Conservation (phyloP, 1,139 yeast species). For the Yamadazyma mexicana region DNA sequence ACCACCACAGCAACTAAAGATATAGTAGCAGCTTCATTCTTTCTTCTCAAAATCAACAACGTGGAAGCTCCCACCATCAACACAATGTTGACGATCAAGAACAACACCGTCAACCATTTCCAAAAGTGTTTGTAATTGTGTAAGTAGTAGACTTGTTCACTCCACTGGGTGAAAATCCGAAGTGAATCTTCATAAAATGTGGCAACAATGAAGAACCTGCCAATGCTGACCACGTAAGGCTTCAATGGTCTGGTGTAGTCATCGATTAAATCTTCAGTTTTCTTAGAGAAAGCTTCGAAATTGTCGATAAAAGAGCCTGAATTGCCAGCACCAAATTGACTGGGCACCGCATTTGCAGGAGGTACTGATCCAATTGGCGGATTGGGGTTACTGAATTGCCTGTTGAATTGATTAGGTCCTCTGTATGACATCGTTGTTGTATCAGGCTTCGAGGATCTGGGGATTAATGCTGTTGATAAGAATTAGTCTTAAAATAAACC, state of each 20-base stretch:
- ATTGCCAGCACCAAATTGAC: constrained; percentile 20
- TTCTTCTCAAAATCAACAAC: constrained; percentile 68
- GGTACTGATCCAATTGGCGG: constrained; percentile 7
- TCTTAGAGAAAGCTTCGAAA: constrained; percentile 48
- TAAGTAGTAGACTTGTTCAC: constrained; percentile 83
- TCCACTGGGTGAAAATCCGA: constrained; percentile 86
- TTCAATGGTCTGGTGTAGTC: constrained; percentile 50
- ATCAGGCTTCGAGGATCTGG: too few species aligned
- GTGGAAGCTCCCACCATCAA: constrained; percentile 76
- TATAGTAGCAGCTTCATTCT: constrained; percentile 70
- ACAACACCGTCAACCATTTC: constrained; percentile 70
- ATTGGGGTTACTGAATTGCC: constrained; percentile 23
- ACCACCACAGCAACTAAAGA: constrained; percentile 72
- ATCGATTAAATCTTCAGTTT: constrained; percentile 49
- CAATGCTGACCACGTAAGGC: constrained; percentile 82
- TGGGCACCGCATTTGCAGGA: constrained; percentile 17
- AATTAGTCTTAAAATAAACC: neutral
- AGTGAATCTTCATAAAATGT: constrained; percentile 91
- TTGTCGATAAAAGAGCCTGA: constrained; percentile 26
- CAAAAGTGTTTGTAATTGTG: constrained; percentile 81
- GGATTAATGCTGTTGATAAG: neutral
- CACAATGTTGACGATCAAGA: constrained; percentile 62
- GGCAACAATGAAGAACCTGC: constrained; percentile 88
- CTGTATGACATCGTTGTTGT: constrained; percentile 30
- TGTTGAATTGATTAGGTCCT: constrained; percentile 34